Percentiles rank a stretch among this genome's conserved stretches.
These are phyloP conservation scores for Moesziomyces sp. DNA, from an alignment of 1,284 basidiomycete species.

Conservation along the genomic window DNA sequence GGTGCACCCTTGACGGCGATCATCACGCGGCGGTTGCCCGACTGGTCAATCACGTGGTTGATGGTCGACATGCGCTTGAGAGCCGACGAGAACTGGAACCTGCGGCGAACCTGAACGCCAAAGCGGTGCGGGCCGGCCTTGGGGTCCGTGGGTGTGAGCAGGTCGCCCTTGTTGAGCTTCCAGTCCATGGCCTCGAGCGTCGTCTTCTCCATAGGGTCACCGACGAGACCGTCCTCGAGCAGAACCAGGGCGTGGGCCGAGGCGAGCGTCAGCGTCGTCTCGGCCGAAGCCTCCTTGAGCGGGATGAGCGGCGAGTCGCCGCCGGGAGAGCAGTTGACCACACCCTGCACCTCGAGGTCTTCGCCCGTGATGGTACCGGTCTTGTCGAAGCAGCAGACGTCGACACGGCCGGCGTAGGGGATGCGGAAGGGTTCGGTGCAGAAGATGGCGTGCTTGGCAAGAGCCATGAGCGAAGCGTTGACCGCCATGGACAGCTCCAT, in stretches of 20 bases:
- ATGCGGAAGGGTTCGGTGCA: conserved; percentile 68
- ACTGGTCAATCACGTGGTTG: conserved; percentile 50
- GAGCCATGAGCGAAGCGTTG: conserved; percentile 74
- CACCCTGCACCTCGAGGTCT: conserved; percentile 65
- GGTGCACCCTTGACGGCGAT: conserved; percentile 66
- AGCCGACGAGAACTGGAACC: conserved; percentile 67
- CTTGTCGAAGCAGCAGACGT: conserved; percentile 68
- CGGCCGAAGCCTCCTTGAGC: conserved; percentile 79
- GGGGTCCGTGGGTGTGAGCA: conserved; percentile 41
- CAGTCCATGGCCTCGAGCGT: conserved; percentile 91
- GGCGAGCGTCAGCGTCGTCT: conserved; percentile 88
- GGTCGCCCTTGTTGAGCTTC: conserved; percentile 79
- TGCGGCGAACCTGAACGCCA: conserved; percentile 57
- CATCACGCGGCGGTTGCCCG: conserved; percentile 46
- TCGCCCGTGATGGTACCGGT: conserved; percentile 67
- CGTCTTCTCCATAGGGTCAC: conserved; percentile 99
- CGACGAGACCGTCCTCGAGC: conserved; percentile 89
- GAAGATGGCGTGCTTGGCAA: conserved; percentile 79
- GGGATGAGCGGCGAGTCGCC: conserved; percentile 73
- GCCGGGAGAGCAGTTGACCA: conserved; percentile 52
- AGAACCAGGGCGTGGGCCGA: conserved; percentile 94
- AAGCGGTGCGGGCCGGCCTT: conserved; percentile 44
- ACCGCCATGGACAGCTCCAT: conserved; percentile 68
- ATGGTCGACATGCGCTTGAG: conserved; percentile 67
- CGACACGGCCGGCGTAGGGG: conserved; percentile 65